Conservation (phyloP, 2,329 filamentous ascomycete species). For the Microdochium paspali region DNA sequence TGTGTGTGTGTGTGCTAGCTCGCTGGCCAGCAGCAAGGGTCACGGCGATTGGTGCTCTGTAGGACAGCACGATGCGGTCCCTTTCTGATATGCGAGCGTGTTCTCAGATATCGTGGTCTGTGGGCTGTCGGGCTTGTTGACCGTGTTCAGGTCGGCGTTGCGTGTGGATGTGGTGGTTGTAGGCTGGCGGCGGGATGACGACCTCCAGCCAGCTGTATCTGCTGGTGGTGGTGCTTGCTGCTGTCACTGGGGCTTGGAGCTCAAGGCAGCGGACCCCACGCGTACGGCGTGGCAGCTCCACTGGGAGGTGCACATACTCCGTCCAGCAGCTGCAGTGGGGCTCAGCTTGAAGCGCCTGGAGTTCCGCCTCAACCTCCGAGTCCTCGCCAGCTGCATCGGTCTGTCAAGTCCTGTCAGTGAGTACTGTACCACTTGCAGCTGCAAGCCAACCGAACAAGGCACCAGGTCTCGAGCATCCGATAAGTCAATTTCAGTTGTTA, state of each 20-base stretch:
- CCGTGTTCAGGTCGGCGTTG: neutral
- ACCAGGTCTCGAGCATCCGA: too few species aligned
- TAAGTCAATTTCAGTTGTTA: too few species aligned
- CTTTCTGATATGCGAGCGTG: neutral
- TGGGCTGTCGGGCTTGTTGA: neutral
- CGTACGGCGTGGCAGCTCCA: neutral
- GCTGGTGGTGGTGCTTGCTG: slow-evolving; percentile 1
- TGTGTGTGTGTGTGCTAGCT: too few species aligned
- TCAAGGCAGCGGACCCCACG: slow-evolving; percentile 3
- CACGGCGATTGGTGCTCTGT: neutral
- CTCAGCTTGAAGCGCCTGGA: too few species aligned
- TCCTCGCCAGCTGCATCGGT: too few species aligned
- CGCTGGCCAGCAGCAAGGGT: neutral
- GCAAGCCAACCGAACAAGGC: too few species aligned
- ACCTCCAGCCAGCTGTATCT: slow-evolving; percentile 1
- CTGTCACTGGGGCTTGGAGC: neutral
- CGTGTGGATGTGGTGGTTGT: neutral
- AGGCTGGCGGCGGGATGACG: slow-evolving; percentile 1
- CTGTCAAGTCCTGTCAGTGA: too few species aligned
- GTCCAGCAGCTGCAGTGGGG: too few species aligned
- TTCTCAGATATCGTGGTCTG: neutral
- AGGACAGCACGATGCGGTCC: neutral
- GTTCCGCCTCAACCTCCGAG: too few species aligned
- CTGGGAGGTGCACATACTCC: too few species aligned
- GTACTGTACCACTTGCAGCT: too few species aligned